These are phyloP conservation scores for Dendrocalamus latiflorus DNA, from an alignment of 202 grass and related monocot genomes.

Conservation along the genomic window DNA sequence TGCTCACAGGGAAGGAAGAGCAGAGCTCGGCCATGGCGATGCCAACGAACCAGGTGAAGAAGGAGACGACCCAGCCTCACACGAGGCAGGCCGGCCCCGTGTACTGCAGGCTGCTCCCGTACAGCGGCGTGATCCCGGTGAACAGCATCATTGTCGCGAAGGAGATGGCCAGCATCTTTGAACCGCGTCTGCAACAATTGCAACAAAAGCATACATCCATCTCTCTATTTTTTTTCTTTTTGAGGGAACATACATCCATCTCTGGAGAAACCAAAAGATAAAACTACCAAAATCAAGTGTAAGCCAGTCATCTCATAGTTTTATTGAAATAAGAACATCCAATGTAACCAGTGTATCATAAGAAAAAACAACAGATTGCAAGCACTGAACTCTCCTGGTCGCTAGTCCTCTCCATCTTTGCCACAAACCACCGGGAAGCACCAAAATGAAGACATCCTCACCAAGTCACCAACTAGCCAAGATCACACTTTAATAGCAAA, in stretches of 20 bases:
- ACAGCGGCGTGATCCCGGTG: slow-evolving; percentile 96
- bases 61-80: slow-evolving; percentile 98
- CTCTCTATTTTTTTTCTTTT: no score
- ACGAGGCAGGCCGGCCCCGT: slow-evolving; percentile 77
- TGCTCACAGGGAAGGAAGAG: slow-evolving; percentile 88
- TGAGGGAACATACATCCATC: no score
- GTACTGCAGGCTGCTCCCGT: slow-evolving; percentile 81
- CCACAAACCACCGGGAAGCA: not conserved
- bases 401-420: not conserved
- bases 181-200: slow-evolving; percentile 64
- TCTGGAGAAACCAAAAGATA: not conserved
- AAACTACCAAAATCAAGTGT: not conserved
- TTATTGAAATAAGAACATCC: no score
- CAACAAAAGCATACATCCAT: not conserved
- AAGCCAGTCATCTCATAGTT: no score
- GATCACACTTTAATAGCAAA: not conserved
- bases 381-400: not conserved
- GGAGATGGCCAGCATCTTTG: slow-evolving; percentile 97
- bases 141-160: slow-evolving; percentile 99
- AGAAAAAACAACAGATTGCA: not conserved
- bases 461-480: not conserved
- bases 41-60: slow-evolving; percentile 99
- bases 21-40: slow-evolving; percentile 99
- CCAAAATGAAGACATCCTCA: not conserved
- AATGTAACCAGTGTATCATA: not conserved